Percentiles rank a stretch among this genome's conserved stretches.
Conservation (phyloP, 192 early-diverging fungal genomes). For the Mortierella claussenii region DNA sequence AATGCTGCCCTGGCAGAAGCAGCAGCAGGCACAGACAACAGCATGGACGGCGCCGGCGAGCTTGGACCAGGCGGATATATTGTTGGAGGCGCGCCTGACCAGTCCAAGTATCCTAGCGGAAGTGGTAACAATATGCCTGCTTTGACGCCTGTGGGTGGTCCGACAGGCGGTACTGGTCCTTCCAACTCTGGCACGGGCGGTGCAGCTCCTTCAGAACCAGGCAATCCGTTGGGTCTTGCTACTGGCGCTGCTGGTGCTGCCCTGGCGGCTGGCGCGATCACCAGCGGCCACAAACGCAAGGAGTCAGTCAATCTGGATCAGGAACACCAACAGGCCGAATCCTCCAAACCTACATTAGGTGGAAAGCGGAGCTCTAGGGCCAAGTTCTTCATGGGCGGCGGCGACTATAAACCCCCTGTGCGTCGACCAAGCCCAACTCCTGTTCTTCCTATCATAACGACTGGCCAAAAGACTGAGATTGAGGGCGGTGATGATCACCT, state of each 20-base stretch:
- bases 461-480: slow-evolving; percentile 10
- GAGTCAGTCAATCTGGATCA: slow-evolving; percentile 4
- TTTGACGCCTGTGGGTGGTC: slow-evolving; percentile 5
- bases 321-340: no score
- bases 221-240: slow-evolving; percentile 1
- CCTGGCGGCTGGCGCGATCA: slow-evolving; percentile 10
- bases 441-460: not conserved
- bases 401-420: slow-evolving; percentile 20
- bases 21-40: not conserved
- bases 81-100: not conserved
- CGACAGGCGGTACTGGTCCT: not conserved
- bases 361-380: slow-evolving; percentile 30
- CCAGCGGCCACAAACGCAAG: slow-evolving; percentile 17
- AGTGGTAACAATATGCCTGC: slow-evolving; percentile 2
- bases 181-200: not conserved
- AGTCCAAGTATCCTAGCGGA: slow-evolving; percentile 12
- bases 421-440: slow-evolving; percentile 16
- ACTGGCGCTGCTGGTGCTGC: slow-evolving; percentile 6
- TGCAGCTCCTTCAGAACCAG: not conserved
- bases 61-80: slow-evolving; percentile 10
- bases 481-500: no score
- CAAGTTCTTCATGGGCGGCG: slow-evolving; percentile 41
- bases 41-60: slow-evolving; percentile 3
- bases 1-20: not conserved
- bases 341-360: no score